These are phyloP conservation scores for Dendrobium chrysotoxum DNA, from an alignment of 106 monocot genomes.

Conservation along the genomic window DNA sequence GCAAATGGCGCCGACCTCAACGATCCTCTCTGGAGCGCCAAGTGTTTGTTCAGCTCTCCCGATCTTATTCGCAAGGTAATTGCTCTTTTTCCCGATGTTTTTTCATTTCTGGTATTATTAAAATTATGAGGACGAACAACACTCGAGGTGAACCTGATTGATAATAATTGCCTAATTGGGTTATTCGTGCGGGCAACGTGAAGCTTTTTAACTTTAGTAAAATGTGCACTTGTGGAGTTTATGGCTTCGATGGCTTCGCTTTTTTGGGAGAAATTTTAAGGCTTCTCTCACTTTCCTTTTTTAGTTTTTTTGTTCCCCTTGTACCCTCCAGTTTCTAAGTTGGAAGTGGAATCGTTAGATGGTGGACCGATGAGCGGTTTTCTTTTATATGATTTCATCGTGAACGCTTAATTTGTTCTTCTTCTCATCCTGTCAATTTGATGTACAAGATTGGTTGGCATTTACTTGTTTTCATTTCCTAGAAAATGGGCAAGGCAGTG, in stretches of 20 bases:
- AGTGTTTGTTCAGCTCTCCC: constrained; percentile 52
- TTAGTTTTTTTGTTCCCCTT: too few relatives aligned
- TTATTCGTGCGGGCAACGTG: not conserved
- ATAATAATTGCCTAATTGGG: not conserved
- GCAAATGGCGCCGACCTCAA: constrained; percentile 84
- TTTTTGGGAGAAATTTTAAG: too few relatives aligned
- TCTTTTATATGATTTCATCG: not conserved
- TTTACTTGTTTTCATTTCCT: not conserved
- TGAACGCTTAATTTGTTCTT: not conserved
- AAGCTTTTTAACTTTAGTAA: not conserved
- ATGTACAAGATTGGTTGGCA: not conserved
- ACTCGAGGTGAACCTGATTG: not conserved
- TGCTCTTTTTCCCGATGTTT: not conserved
- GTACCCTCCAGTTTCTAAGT: not conserved
- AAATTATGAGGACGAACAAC: not conserved
- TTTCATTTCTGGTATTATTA: not conserved
- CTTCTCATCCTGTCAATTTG: not conserved
- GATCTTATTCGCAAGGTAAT: constrained; percentile 73
- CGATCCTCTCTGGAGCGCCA: constrained; percentile 90
- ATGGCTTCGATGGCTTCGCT: not conserved
- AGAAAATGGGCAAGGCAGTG: too few relatives aligned
- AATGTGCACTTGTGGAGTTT: not conserved
- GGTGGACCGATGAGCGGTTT: not conserved
- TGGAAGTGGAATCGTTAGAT: not conserved
- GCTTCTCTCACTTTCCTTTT: too few relatives aligned